These are phyloP conservation scores for Plasmopara muralis DNA, from an alignment of 352 stramenopile species.

Conservation along the genomic window DNA sequence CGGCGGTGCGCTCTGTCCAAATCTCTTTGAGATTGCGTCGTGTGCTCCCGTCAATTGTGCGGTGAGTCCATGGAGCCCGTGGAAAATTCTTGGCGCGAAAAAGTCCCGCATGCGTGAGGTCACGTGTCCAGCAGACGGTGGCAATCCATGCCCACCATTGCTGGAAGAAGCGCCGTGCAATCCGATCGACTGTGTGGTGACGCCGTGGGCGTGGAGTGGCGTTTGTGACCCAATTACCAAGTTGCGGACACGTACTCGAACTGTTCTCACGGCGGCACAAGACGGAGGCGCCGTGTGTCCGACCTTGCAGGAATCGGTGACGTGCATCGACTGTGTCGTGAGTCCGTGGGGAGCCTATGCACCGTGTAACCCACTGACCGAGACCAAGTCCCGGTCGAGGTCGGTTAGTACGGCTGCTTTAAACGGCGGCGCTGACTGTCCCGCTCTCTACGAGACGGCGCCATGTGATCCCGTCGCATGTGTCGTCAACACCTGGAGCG, in stretches of 20 bases:
- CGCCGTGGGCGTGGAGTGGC: slow-evolving; percentile 31
- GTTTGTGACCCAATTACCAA: slow-evolving; percentile 31
- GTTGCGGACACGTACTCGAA: slow-evolving; percentile 24
- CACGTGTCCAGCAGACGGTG: slow-evolving; percentile 33
- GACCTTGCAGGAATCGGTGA: slow-evolving; percentile 28
- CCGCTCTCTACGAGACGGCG: slow-evolving; percentile 20
- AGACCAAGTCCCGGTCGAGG: slow-evolving; percentile 37
- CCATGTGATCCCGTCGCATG: slow-evolving; percentile 38
- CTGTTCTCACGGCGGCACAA: slow-evolving; percentile 23
- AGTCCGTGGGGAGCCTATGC: slow-evolving; percentile 34
- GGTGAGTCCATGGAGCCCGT: slow-evolving; percentile 30
- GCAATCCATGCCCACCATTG: slow-evolving; percentile 34
- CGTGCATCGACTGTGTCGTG: slow-evolving; percentile 38
- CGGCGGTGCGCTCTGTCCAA: slow-evolving; percentile 29
- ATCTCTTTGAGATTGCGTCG: slow-evolving; percentile 16
- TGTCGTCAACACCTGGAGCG: slow-evolving; percentile 28
- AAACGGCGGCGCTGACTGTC: slow-evolving; percentile 37
- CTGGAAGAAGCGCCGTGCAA: slow-evolving; percentile 31
- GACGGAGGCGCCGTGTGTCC: slow-evolving; percentile 39
- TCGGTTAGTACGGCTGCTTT: slow-evolving; percentile 21
- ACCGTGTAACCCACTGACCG: slow-evolving; percentile 36
- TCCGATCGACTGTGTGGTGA: slow-evolving; percentile 38
- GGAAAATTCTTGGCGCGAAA: slow-evolving; percentile 25
- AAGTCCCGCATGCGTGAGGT: slow-evolving; percentile 37
- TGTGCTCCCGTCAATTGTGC: slow-evolving; percentile 42